Evolutionary conservation across 305 asterid genomes (phyloP).

Genomic region (Solanum hybrid): DNA sequence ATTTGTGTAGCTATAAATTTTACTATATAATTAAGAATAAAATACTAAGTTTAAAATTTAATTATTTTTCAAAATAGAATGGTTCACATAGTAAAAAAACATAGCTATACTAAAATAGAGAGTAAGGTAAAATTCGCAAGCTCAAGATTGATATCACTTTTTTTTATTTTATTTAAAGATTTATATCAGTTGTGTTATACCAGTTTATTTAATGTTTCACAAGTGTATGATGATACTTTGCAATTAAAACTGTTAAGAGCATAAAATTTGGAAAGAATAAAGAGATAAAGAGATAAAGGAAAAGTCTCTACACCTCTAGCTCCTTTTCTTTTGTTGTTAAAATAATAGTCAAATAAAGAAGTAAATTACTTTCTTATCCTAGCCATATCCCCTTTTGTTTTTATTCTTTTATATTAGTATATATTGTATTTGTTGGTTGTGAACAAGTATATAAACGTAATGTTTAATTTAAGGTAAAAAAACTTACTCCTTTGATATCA

Average conservation of each 20-base stretch:
- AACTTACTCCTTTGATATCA: conserved; percentile 73
- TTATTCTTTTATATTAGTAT: neutral
- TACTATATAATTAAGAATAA: neutral
- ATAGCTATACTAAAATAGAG: neutral
- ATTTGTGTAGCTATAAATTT: neutral
- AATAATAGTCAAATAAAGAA: conserved; percentile 13
- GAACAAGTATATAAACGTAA: neutral
- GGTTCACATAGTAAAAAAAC: neutral
- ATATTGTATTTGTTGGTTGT: neutral
- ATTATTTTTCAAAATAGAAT: neutral
- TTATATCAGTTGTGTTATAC: neutral
- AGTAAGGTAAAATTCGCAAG: neutral
- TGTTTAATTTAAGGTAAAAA: conserved; percentile 19
- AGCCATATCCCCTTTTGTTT: neutral
- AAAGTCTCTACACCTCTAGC: conserved; percentile 31
- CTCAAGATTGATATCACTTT: neutral
- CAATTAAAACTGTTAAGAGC: conserved; percentile 10
- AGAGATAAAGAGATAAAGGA: conserved; percentile 42
- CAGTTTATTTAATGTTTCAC: neutral
- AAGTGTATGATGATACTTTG: neutral
- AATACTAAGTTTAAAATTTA: neutral
- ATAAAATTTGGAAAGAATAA: conserved; percentile 29
- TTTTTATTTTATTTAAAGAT: neutral
- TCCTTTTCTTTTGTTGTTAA: conserved; percentile 18
- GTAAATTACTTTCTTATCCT: conserved; percentile 11